Conservation (phyloP, 2,329 filamentous ascomycete species). For the Ophiostoma tasmaniense region DNA sequence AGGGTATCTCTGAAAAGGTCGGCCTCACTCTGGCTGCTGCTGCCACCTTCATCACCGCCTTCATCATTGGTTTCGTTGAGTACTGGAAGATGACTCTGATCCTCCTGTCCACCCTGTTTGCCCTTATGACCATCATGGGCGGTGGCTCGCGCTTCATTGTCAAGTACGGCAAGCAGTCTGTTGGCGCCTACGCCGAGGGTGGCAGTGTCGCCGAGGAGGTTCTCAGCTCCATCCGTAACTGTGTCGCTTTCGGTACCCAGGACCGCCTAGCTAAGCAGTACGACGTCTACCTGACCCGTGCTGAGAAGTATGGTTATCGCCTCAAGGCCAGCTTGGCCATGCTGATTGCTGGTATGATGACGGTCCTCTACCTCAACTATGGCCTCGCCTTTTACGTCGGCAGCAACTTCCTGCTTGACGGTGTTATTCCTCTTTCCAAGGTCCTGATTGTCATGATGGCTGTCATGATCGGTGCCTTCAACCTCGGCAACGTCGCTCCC, state of each 20-base stretch:
- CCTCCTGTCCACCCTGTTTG: slow-evolving; percentile 69
- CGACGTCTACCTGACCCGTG: slow-evolving; percentile 62
- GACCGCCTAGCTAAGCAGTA: slow-evolving; percentile 85
- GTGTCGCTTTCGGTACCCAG: slow-evolving; percentile 87
- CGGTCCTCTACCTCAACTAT: slow-evolving; percentile 78
- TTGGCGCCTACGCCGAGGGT: slow-evolving; percentile 73
- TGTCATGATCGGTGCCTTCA: slow-evolving; percentile 88
- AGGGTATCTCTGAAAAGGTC: slow-evolving; percentile 87
- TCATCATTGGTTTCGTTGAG: slow-evolving; percentile 81
- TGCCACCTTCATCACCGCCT: slow-evolving; percentile 78
- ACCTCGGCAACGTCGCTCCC: slow-evolving; percentile 77
- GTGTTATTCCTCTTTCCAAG: slow-evolving; percentile 56
- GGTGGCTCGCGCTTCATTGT: slow-evolving; percentile 65
- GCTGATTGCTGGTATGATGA: slow-evolving; percentile 80
- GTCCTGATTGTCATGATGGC: slow-evolving; percentile 82
- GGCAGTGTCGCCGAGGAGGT: slow-evolving; percentile 91
- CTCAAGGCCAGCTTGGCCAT: slow-evolving; percentile 63
- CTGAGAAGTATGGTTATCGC: slow-evolving; percentile 67
- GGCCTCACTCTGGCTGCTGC: slow-evolving; percentile 66
- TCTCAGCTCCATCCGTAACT: slow-evolving; percentile 84
- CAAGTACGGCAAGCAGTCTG: slow-evolving; percentile 68
- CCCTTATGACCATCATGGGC: slow-evolving; percentile 71
- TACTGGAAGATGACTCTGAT: slow-evolving; percentile 94
- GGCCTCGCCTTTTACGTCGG: slow-evolving; percentile 85
- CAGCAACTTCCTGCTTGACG: slow-evolving; percentile 61